Evolutionary conservation across 1,284 basidiomycete species (phyloP).

Genomic region (Cryptococcus sp.): DNA sequence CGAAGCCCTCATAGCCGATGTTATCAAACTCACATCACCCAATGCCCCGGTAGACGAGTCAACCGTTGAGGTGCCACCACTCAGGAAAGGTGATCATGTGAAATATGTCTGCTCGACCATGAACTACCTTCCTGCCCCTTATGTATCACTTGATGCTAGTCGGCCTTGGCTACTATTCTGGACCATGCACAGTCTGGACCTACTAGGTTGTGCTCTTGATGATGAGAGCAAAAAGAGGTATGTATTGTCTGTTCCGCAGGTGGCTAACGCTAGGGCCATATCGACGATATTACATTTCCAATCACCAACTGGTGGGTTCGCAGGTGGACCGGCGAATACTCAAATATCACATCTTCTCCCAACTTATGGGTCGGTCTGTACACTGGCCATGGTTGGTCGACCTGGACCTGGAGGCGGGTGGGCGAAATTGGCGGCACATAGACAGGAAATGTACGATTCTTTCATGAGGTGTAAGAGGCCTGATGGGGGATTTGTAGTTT

Average conservation of each 20-base stretch:
- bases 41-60: conserved; percentile 8
- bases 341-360: conserved; percentile 85
- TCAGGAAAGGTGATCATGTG: conserved; percentile 34
- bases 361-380: conserved; percentile 82
- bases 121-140: conserved; percentile 60
- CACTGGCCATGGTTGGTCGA: conserved; percentile 75
- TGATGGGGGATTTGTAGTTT: conserved; percentile 91
- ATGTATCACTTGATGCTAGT: conserved; percentile 80
- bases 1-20: conserved; percentile 57
- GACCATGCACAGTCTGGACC: conserved; percentile 74
- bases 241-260: conserved; percentile 22
- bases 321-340: conserved; percentile 69
- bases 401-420: conserved; percentile 62
- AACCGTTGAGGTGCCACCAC: conserved; percentile 7
- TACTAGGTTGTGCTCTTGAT: conserved; percentile 73
- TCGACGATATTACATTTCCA: conserved; percentile 69
- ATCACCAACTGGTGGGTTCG: conserved; percentile 80
- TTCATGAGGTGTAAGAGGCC: conserved; percentile 90
- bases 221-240: conserved; percentile 66
- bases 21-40: conserved; percentile 29
- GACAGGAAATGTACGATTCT: conserved; percentile 77
- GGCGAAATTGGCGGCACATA: conserved; percentile 64
- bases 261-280: conserved; percentile 16
- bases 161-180: conserved; percentile 91
- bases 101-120: conserved; percentile 36